A percentile compares a stretch with the other conserved stretches of the same genome.
phyloP scores from a whole-genome alignment of 805 yeast genomes.

The Kockiozyma suomiensis region DNA sequence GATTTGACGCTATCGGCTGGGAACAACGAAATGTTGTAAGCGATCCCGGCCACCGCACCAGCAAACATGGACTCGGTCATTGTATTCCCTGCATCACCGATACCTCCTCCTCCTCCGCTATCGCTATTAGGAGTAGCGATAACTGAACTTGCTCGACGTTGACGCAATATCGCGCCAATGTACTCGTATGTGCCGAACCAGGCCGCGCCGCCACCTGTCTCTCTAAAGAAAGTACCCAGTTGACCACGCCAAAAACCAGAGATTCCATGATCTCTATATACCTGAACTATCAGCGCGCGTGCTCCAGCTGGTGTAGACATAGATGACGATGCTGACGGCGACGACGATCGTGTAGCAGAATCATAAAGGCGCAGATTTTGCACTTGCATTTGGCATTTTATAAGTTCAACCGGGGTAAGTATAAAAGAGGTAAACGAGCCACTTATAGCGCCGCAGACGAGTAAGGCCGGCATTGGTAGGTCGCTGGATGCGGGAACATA shows the following conservation, averaged over 20 bases:
- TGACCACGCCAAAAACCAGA: slow-evolving; percentile 88
- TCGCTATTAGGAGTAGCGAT: background rate
- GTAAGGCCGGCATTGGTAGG: slow-evolving; percentile 49
- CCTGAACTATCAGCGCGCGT: slow-evolving; percentile 40
- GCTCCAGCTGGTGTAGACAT: slow-evolving; percentile 25
- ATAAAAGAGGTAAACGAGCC: slow-evolving; percentile 83
- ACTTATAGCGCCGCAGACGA: slow-evolving; percentile 75
- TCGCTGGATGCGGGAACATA: slow-evolving; percentile 18
- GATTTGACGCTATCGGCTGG: slow-evolving; percentile 92
- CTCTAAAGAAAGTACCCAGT: slow-evolving; percentile 76
- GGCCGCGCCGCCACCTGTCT: slow-evolving; percentile 85
- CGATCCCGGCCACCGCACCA: slow-evolving; percentile 86
- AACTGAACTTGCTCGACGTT: background rate
- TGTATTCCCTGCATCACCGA: slow-evolving; percentile 37
- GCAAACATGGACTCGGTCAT: slow-evolving; percentile 63
- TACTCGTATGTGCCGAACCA: slow-evolving; percentile 92
- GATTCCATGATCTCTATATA: slow-evolving; percentile 58
- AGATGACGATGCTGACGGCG: background rate
- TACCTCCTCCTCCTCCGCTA: background rate
- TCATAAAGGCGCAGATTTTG: slow-evolving; percentile 43
- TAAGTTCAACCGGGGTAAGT: slow-evolving; percentile 84
- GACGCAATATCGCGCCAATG: slow-evolving; percentile 43
- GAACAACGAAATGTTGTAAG: slow-evolving; percentile 75
- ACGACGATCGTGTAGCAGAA: background rate
- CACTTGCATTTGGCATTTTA: slow-evolving; percentile 87